Base-by-base conservation (phyloP, 176 grass and related monocot genomes). In the Tillandsia leiboldiana region DNA sequence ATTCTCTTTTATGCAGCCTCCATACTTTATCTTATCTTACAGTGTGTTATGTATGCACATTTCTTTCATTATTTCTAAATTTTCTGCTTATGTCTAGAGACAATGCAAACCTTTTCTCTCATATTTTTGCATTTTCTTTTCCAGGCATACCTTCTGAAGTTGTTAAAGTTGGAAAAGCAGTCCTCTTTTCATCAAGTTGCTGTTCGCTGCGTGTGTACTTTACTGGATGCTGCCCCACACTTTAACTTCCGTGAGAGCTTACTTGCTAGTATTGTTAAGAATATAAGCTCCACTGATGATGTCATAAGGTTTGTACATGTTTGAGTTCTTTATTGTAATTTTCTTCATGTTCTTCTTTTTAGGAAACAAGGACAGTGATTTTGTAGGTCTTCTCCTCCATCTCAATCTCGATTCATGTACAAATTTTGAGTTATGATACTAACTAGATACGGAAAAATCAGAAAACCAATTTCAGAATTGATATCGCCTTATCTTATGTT, bases 221-320 rank as follows among this genome's bases (percentile, higher is more conserved):
- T 93, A 78, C 58, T 99, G 75, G 89, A 90, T 75, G 77, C 75
- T 73, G 94, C 83, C 12, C 82, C 94, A 26, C 94, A 99, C 73
- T 99, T 99, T 72, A 99, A 90, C 76, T 92, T 85, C 68, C 80
- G 82, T 70, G 89, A 99, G 74, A 99, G 56, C 68, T 69, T 93
- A 75, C 77, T 99, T 72, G 77, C 77, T 20, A 85, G 77, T 68
- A 78, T 89, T 10, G 72, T 78, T n/a, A 92, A 80, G 73, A 90
- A 99, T 87, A 80, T 99, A 82, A 99, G 84, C 72, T 99, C 89
- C 15, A 79, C 66, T 12, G 90, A 99, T 75, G 82, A 90, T 90
- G 67, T 87, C 72, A 79, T 85, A 75, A 99, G 94, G 89, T 92
- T 42, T 57, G 51, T 3, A 14, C 17, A 8, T 12, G 10, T 63